These are phyloP conservation scores for Ceraceosorus bombacis DNA, from an alignment of 1,284 basidiomycete genomes.

Conservation along the genomic window DNA sequence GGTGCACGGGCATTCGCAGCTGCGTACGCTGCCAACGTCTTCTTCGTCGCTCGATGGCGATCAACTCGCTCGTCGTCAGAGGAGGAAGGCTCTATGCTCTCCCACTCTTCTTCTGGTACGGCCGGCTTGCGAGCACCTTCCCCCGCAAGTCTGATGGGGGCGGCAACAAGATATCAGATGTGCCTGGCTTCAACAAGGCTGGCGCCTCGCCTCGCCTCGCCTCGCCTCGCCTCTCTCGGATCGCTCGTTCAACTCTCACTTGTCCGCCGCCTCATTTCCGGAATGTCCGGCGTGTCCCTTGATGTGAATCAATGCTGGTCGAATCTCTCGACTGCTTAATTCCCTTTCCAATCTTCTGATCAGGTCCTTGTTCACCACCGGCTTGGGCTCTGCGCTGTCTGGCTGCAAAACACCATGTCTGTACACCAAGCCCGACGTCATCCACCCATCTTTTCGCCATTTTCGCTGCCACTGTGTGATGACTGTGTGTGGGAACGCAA, in stretches of 20 bases:
- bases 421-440: constrained; percentile 25
- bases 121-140: constrained; percentile 16
- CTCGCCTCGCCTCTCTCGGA: neutral
- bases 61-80: constrained; percentile 6
- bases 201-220: neutral
- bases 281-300: constrained; percentile 62
- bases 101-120: constrained; percentile 9
- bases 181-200: neutral
- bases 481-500: constrained; percentile 51
- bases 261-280: constrained; percentile 74
- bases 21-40: neutral
- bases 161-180: neutral
- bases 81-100: constrained; percentile 5
- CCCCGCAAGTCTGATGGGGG: constrained; percentile 18
- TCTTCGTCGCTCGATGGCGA: neutral
- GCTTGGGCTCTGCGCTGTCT: constrained; percentile 48
- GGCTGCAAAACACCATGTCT: no score
- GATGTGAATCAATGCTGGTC: constrained; percentile 57
- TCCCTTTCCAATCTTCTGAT: constrained; percentile 56
- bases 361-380: constrained; percentile 62
- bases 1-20: neutral
- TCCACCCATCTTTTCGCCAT: constrained; percentile 59
- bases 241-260: neutral
- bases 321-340: constrained; percentile 8
- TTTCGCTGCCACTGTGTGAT: constrained; percentile 59